These are phyloP conservation scores for Naganishia onofrii DNA, from an alignment of 768 basidiomycete species.

Conservation along the genomic window DNA sequence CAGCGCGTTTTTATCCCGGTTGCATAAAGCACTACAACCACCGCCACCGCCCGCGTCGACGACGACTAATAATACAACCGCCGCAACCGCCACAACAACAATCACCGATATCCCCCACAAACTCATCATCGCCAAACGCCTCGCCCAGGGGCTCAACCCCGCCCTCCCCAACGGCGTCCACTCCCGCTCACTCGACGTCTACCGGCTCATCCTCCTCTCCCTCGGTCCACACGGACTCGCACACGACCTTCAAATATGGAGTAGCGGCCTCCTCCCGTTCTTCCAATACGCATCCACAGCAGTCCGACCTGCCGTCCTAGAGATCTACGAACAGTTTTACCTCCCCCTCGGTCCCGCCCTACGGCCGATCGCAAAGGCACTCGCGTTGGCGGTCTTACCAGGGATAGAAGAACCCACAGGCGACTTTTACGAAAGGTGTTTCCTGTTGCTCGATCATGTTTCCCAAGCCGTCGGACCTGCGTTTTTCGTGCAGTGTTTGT, in stretches of 20 bases:
- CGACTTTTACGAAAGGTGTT: slow-evolving; percentile 91
- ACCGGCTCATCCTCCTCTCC: slow-evolving; percentile 82
- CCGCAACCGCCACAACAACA: slow-evolving; percentile 66
- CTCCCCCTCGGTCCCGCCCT: slow-evolving; percentile 72
- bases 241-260: slow-evolving; percentile 87
- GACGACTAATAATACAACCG: slow-evolving; percentile 65
- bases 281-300: slow-evolving; percentile 99
- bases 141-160: slow-evolving; percentile 96
- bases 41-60: slow-evolving; percentile 52
- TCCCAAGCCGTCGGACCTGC: slow-evolving; percentile 78
- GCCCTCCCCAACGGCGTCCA: slow-evolving; percentile 95
- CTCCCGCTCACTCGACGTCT: slow-evolving; percentile 92
- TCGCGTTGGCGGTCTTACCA: slow-evolving; percentile 87
- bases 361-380: slow-evolving; percentile 87
- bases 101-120: slow-evolving; percentile 96
- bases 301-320: slow-evolving; percentile 82
- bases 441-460: slow-evolving; percentile 73
- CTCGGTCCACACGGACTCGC: slow-evolving; percentile 83
- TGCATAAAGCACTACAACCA: slow-evolving; percentile 75
- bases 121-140: slow-evolving; percentile 85
- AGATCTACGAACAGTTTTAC: slow-evolving; percentile 89
- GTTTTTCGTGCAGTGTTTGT: slow-evolving; percentile 94
- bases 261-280: slow-evolving; percentile 93
- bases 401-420: slow-evolving; percentile 97
- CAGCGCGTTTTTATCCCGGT: slow-evolving; percentile 90